Evolutionary conservation across 495 filamentous ascomycete species (phyloP).

Genomic region (Hypoxylon lenormandii): DNA sequence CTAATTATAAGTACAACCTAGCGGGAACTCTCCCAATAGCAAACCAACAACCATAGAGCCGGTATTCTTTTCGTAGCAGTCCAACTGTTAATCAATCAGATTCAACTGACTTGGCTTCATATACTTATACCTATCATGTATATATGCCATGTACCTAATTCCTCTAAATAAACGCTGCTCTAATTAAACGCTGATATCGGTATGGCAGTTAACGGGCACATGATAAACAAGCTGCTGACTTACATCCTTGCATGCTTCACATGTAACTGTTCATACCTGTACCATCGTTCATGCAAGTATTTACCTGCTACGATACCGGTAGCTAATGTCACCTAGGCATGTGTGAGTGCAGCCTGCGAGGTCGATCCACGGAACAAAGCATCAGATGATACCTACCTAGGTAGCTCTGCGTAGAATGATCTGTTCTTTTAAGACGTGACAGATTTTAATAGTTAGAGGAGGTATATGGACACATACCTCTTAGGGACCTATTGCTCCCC

Average conservation of each 20-base stretch:
- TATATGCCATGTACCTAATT: no score
- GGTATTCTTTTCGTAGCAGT: no score
- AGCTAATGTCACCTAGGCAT: conserved; percentile 2
- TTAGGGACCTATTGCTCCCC: not conserved
- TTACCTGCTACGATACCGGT: not conserved
- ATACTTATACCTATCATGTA: no score
- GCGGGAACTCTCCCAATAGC: no score
- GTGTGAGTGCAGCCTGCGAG: conserved; percentile 33
- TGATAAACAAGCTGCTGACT: conserved; percentile 1
- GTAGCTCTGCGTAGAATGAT: not conserved
- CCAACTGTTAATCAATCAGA: no score
- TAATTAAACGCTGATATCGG: no score
- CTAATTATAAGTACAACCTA: not conserved
- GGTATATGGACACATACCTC: not conserved
- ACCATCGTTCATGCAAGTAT: conserved; percentile 16
- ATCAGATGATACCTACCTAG: conserved; percentile 17
- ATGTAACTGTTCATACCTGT: conserved; percentile 7
- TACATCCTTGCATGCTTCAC: conserved; percentile 14
- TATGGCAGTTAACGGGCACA: no score
- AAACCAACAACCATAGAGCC: no score
- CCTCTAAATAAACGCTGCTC: no score
- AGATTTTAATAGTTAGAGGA: not conserved
- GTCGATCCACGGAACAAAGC: conserved; percentile 27
- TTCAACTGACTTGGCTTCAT: no score
- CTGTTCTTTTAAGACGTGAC: not conserved